These are phyloP conservation scores for Amylocarpus encephaloides DNA, from an alignment of 2,329 filamentous ascomycete species.

Conservation along the genomic window DNA sequence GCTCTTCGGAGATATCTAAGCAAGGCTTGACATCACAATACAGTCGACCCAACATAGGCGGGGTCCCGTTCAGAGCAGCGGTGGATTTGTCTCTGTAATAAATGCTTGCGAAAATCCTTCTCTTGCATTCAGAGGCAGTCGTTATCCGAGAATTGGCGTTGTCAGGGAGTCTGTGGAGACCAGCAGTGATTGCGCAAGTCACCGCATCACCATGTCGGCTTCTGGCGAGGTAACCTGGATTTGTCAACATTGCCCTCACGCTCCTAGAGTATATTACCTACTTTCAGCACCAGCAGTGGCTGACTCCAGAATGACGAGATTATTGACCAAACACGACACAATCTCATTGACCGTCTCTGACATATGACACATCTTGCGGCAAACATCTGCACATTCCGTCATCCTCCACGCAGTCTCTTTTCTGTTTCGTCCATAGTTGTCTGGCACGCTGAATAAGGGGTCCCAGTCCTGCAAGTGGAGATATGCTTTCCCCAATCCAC, in stretches of 20 bases:
- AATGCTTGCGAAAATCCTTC: constrained; percentile 21
- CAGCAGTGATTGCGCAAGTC: constrained; percentile 20
- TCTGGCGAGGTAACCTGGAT: constrained; percentile 18
- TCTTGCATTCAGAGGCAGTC: constrained; percentile 25
- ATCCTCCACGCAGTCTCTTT: constrained; percentile 28
- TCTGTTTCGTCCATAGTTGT: constrained; percentile 22
- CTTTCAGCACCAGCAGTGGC: constrained; percentile 26
- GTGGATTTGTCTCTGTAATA: constrained; percentile 26
- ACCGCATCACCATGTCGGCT: constrained; percentile 24
- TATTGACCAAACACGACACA: constrained; percentile 16
- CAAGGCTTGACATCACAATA: constrained; percentile 24
- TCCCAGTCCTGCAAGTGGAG: constrained; percentile 24
- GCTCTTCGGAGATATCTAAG: constrained; percentile 24
- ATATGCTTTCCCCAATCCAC: constrained; percentile 25
- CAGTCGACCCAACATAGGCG: constrained; percentile 20
- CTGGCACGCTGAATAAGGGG: constrained; percentile 20
- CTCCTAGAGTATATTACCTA: constrained; percentile 10
- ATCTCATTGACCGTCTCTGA: constrained; percentile 21
- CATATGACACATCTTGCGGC: constrained; percentile 16
- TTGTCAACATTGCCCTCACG: not conserved
- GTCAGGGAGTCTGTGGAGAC: constrained; percentile 27
- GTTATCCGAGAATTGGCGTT: constrained; percentile 18
- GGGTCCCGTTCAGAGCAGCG: constrained; percentile 23
- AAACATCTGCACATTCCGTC: constrained; percentile 28
- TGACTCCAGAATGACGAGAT: constrained; percentile 19